Evolutionary conservation across 805 yeast genomes (phyloP).

Genomic region (Candida peoriensis): DNA sequence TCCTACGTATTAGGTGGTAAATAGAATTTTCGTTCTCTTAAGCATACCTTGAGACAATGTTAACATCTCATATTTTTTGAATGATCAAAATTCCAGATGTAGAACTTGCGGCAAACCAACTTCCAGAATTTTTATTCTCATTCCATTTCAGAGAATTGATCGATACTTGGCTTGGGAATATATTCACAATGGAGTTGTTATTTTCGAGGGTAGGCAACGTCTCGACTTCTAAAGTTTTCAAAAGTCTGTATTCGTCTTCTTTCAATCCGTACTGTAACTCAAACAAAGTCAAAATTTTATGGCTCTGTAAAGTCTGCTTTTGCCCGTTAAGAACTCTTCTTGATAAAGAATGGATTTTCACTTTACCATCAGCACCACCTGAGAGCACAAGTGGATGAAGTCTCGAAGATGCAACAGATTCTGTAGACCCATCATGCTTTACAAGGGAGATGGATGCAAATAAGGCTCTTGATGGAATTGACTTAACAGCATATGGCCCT

Average conservation of each 20-base stretch:
- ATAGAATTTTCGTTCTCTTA: background rate
- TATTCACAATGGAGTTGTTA: conserved; percentile 20
- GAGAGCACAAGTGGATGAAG: conserved; percentile 42
- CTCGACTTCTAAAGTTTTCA: conserved; percentile 32
- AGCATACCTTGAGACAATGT: background rate
- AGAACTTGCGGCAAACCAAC: conserved; percentile 48
- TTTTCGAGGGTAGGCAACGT: conserved; percentile 25
- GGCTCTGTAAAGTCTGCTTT: conserved; percentile 25
- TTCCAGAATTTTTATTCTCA: conserved; percentile 39
- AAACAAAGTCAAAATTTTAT: conserved; percentile 29
- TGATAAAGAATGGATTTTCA: conserved; percentile 36
- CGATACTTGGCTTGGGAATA: conserved; percentile 46
- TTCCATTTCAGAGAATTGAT: conserved; percentile 56
- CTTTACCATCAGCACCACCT: conserved; percentile 47
- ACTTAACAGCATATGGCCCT: conserved; percentile 33
- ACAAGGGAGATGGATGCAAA: conserved; percentile 30
- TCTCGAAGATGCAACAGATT: conserved; percentile 34
- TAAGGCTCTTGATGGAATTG: conserved; percentile 32
- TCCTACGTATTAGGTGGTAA: conserved; percentile 50
- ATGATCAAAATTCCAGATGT: conserved; percentile 44
- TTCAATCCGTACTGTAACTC: conserved; percentile 36
- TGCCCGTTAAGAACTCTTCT: conserved; percentile 32
- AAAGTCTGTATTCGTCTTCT: conserved; percentile 36
- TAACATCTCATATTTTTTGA: conserved; percentile 5
- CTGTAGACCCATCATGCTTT: conserved; percentile 36